Conservation (phyloP, 371 early-diverging fungal genomes). For the Dichotomocladium elegans region DNA sequence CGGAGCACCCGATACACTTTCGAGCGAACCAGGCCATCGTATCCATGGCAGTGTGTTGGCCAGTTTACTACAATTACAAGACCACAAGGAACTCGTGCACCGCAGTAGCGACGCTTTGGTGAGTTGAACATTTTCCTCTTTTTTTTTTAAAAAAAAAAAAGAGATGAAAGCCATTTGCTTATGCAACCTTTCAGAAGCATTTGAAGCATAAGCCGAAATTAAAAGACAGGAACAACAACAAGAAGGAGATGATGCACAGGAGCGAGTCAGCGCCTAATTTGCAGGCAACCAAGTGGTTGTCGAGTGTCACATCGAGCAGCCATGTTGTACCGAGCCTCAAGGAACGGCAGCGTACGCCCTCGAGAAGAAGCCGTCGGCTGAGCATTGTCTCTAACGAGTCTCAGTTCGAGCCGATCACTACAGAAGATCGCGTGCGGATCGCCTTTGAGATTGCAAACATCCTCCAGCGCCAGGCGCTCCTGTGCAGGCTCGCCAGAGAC, state of each 20-base stretch:
- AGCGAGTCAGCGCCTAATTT: background rate
- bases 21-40: background rate
- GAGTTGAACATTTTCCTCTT: slow-evolving; percentile 1
- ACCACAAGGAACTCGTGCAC: slow-evolving; percentile 9
- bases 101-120: background rate
- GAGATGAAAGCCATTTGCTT: background rate
- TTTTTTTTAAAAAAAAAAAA: background rate
- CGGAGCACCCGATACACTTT: background rate
- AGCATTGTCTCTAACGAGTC: slow-evolving; percentile 45
- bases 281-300: slow-evolving; percentile 31
- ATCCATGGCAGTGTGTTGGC: slow-evolving; percentile 31
- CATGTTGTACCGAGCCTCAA: slow-evolving; percentile 43
- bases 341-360: slow-evolving; percentile 19
- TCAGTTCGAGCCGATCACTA: slow-evolving; percentile 44
- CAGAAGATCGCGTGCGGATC: slow-evolving; percentile 53
- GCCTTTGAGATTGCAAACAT: slow-evolving; percentile 60
- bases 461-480: slow-evolving; percentile 53
- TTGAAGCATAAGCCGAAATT: no score
- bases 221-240: background rate
- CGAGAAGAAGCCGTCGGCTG: slow-evolving; percentile 26
- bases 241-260: background rate
- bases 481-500: slow-evolving; percentile 47
- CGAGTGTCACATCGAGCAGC: slow-evolving; percentile 29
- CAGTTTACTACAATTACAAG: slow-evolving; percentile 38
- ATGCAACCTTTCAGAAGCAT: background rate